phyloP scores from a whole-genome alignment of 2,329 filamentous ascomycete genomes.

The Thielaviopsis populi region DNA sequence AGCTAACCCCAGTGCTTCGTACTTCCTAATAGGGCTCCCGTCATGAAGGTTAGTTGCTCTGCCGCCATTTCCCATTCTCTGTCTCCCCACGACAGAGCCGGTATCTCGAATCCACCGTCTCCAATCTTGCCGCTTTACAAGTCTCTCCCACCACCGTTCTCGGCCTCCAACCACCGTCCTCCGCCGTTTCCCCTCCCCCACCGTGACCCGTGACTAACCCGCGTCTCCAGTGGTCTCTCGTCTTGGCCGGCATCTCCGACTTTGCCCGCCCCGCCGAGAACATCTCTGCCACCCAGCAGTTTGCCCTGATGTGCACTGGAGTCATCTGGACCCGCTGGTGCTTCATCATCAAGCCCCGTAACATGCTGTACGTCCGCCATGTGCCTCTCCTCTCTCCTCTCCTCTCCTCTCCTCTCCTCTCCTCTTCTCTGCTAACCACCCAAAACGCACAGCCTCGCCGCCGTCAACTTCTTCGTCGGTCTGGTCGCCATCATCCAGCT shows the following conservation, averaged over 20 bases:
- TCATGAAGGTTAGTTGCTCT: conserved; percentile 53
- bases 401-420: neutral
- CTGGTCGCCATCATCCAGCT: conserved; percentile 74
- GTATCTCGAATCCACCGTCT: neutral
- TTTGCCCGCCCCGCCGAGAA: conserved; percentile 81
- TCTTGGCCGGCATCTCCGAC: conserved; percentile 83
- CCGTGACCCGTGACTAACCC: neutral
- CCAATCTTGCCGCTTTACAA: neutral
- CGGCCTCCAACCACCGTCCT: too few relatives aligned
- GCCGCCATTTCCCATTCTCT: neutral
- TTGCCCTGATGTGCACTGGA: conserved; percentile 76
- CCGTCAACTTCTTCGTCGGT: conserved; percentile 97
- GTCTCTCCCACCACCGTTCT: too few relatives aligned
- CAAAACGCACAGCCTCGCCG: conserved; percentile 49
- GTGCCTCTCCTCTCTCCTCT: too few relatives aligned
- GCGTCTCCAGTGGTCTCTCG: conserved; percentile 60
- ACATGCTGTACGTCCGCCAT: conserved; percentile 69
- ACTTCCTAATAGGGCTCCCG: conserved; percentile 53
- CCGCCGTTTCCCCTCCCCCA: too few relatives aligned
- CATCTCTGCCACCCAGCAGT: conserved; percentile 86
- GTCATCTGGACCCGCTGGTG: conserved; percentile 99
- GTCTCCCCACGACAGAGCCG: neutral
- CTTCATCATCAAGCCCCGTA: conserved; percentile 87
- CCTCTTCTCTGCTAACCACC: conserved; percentile 6
- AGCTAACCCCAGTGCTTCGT: neutral